A percentile compares a stretch with the other conserved stretches of the same genome.
These are phyloP conservation scores for Zymoseptoria passerinii DNA, from an alignment of 2,329 filamentous ascomycete genomes.

Conservation along the genomic window DNA sequence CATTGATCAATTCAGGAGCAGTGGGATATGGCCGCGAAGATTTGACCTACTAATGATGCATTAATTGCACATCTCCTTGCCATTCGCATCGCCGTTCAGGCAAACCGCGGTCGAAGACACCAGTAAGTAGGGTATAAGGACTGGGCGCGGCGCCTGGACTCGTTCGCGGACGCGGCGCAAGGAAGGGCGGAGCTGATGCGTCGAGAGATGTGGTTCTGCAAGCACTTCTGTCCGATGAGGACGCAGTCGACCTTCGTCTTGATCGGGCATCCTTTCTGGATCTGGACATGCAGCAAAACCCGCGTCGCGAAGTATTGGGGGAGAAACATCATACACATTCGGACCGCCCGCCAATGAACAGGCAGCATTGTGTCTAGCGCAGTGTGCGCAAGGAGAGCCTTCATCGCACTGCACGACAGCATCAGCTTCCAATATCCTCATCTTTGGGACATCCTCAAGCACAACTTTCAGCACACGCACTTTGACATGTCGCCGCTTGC, in stretches of 20 bases:
- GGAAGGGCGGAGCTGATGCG: constrained; percentile 4
- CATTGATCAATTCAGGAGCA: background rate
- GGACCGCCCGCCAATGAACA: constrained; percentile 28
- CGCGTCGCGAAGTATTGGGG: too few species aligned
- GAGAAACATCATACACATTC: constrained; percentile 8
- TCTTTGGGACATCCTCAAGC: background rate
- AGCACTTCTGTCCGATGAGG: constrained; percentile 9
- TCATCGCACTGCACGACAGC: constrained; percentile 23
- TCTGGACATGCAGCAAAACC: background rate
- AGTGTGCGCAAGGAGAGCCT: constrained; percentile 26
- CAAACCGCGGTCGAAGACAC: constrained; percentile 18
- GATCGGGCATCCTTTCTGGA: background rate
- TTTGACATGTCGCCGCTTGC: constrained; percentile 28
- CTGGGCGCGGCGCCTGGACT: constrained; percentile 8
- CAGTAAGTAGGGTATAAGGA: constrained; percentile 20
- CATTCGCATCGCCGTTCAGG: constrained; percentile 17
- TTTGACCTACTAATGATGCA: constrained; percentile 22
- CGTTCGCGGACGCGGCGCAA: constrained; percentile 6
- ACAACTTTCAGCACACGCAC: constrained; percentile 9
- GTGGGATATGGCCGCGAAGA: background rate
- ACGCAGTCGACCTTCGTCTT: constrained; percentile 15
- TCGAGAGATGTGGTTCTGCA: constrained; percentile 14
- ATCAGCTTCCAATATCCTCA: background rate
- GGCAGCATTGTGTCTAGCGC: constrained; percentile 23
- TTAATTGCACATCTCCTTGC: constrained; percentile 25